These are phyloP conservation scores for Abrus pulchellus DNA, from an alignment of 306 rosid genomes.

Conservation along the genomic window DNA sequence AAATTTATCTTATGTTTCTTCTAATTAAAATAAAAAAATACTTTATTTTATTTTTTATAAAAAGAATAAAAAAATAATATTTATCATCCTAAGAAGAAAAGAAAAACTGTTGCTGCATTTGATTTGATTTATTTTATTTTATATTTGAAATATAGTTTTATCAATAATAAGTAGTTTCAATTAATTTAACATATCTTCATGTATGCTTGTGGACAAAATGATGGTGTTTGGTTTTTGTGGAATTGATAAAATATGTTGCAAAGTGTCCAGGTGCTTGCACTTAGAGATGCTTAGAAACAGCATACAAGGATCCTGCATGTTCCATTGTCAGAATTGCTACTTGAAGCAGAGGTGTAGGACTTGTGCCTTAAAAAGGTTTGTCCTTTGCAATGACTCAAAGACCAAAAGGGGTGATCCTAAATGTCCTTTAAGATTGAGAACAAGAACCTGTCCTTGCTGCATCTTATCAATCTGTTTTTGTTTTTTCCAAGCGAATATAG, in stretches of 20 bases:
- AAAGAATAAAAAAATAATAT: too few species aligned
- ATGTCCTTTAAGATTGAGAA: slow-evolving; percentile 19
- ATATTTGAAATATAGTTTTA: neutral
- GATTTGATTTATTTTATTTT: neutral
- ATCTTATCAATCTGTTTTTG: neutral
- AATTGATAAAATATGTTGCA: slow-evolving; percentile 32
- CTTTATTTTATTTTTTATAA: too few species aligned
- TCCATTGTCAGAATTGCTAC: slow-evolving; percentile 24
- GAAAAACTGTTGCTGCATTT: neutral
- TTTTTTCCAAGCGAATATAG: neutral
- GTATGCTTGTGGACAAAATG: slow-evolving; percentile 33
- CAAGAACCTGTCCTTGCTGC: slow-evolving; percentile 10
- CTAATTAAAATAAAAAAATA: too few species aligned
- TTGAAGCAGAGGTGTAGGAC: neutral
- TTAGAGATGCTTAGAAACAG: slow-evolving; percentile 34
- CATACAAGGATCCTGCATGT: slow-evolving; percentile 40
- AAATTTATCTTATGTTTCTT: too few species aligned
- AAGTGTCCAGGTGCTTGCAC: slow-evolving; percentile 50
- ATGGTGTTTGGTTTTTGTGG: neutral
- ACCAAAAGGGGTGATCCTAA: slow-evolving; percentile 10
- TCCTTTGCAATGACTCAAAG: slow-evolving; percentile 11
- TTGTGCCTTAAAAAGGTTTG: slow-evolving; percentile 5
- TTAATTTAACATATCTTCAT: slow-evolving; percentile 36
- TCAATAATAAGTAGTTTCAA: neutral
- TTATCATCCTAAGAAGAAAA: slow-evolving; percentile 2